Base-by-base conservation (phyloP, 2,329 filamentous ascomycete genomes). In the Ascochyta lentis region DNA sequence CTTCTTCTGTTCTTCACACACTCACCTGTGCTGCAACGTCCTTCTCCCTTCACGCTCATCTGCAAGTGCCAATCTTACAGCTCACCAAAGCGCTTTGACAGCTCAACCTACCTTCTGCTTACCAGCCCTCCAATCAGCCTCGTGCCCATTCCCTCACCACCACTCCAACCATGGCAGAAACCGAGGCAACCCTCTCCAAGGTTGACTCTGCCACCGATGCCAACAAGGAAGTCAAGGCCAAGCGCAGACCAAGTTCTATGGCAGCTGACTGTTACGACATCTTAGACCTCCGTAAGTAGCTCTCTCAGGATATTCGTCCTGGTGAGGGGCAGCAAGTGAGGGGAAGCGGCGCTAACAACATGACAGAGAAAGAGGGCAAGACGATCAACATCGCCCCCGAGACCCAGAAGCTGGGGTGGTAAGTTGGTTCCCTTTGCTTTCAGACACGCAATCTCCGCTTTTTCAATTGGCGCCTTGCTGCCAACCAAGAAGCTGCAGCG, bases 141-240 rank as follows among this genome's bases (percentile, higher is more conserved):
- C 46, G 33, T 54, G 44, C 44, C 51, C 51, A 54, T 49, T 49
- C 44, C 19, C 26, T 42, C 57, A 54, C 49, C 45, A 53, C 50
- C 23, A 47, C 38, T 60, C 60, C 50, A 61, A 77, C 66, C 64
- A 86, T 88, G 85, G 80, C 85, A 70, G 78, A 79, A 59, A 72
- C 69, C 51, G 58, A 69, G 62, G 63, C 71, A 66, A 85, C 89
- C 71, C 86, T 96, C 75, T 84, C 85, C 79, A 96, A 96, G 83
- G 87, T 96, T 81, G 93, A 97, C 79, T 96, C 93, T 58, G 92
- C 91, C 81, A 87, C 96, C 73, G 88, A 92, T 75, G 91, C 91
- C 78, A 84, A 86, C 47, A 66, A 65, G 84, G 85, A 69, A 74
- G 88, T 92, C 63, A 81, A 82, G 68, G 38, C 53, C 53, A 85